Base-by-base conservation (phyloP, 2,329 filamentous ascomycete genomes). In the Fusarium poae region DNA sequence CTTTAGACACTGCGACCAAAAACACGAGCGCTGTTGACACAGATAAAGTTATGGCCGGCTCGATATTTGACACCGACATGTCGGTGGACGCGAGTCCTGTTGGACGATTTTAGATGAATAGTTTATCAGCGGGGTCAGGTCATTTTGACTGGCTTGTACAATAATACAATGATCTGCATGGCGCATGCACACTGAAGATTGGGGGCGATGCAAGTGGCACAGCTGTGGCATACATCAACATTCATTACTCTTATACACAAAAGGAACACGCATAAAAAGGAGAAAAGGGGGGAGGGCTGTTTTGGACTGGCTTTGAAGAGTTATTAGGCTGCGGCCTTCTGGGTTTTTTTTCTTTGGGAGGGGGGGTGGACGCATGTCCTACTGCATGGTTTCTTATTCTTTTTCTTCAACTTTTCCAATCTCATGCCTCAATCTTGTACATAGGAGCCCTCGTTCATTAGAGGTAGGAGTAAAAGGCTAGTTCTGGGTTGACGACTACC, bases 1-100 rank as follows among this genome's bases (percentile, higher is more conserved):
- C 76, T 12, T 66, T 75, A 46, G 80, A 82, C 40, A 75, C 77
- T 29, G 73, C 66, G 25, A 78, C 76, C 10, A 71, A 70, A 62
- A 68, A 40, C 30, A 50, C 64, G 9, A 49, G 58, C 25, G 57
- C 48, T 34, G 9, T 51, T 23, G 52, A 58, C n/a, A 39, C 29
- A 35, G 40, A 64, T 23, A 54, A 62, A 21, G 40, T 59, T 15
- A 66, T 58, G 45, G 52, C 57, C 40, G 62, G 64, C 20, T 74
- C 72, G 25, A 67, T 74, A 39, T 74, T 74, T 23, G 57, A 70
- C 25, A 57, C 52, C 12, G 63, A 46, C 32, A 70, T 67, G 58
- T 46, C 60, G 16, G 12, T 43, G 34, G 50, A 25, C 25, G 32
- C 23, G 43, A 72, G 40, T 57, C 65, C 50, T 40, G 43, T n/a